A percentile compares a stretch with the other conserved stretches of the same genome.
phyloP scores from a whole-genome alignment of 2,329 filamentous ascomycete genomes.

The Paraphaeosphaeria minitans region DNA sequence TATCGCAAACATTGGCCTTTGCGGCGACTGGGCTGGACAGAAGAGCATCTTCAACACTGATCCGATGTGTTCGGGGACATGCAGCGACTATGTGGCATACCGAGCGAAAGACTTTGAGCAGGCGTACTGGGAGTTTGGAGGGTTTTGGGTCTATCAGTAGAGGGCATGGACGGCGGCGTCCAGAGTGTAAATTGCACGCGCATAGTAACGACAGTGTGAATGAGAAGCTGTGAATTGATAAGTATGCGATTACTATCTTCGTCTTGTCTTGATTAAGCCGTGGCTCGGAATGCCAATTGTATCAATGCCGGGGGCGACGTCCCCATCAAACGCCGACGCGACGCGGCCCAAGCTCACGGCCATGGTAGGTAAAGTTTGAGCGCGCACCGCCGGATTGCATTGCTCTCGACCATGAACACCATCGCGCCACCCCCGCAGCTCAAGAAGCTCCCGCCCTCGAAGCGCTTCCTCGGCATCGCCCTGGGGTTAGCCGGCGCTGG shows the following conservation, averaged over 20 bases:
- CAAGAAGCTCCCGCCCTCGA: conserved; percentile 34
- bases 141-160: conserved; percentile 22
- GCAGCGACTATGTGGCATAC: conserved; percentile 26
- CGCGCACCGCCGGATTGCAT: background rate
- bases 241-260: background rate
- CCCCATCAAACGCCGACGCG: conserved; percentile 13
- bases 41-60: conserved; percentile 38
- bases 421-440: conserved; percentile 40
- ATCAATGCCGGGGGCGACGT: conserved; percentile 9
- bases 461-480: conserved; percentile 38
- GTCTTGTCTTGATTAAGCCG: background rate
- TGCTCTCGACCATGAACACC: conserved; percentile 38
- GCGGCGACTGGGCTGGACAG: conserved; percentile 57
- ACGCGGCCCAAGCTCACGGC: conserved; percentile 13
- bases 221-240: background rate
- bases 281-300: conserved; percentile 19
- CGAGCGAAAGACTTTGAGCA: conserved; percentile 24
- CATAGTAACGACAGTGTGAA: background rate
- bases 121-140: conserved; percentile 40
- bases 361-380: background rate
- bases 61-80: conserved; percentile 53
- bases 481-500: conserved; percentile 39
- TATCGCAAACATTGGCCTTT: conserved; percentile 57
- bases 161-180: background rate
- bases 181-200: background rate